phyloP scores from a whole-genome alignment of 2,329 filamentous ascomycete species.

The Fusarium solani-melongenae region DNA sequence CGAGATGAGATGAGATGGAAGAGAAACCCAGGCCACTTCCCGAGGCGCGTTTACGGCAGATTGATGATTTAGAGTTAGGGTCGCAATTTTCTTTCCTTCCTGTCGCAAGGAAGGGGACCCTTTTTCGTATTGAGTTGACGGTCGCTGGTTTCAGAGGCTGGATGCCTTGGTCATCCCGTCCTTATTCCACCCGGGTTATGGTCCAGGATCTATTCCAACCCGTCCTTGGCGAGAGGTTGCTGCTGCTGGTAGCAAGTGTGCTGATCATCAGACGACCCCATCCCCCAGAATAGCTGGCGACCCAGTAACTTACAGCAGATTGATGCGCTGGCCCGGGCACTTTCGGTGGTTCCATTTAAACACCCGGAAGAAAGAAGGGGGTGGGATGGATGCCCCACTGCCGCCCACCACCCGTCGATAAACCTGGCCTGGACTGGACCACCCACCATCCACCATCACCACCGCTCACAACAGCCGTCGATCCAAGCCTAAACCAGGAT shows the following conservation, averaged over 20 bases:
- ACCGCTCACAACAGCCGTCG: slow-evolving; percentile 14
- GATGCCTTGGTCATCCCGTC: slow-evolving; percentile 8
- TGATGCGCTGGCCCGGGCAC: slow-evolving; percentile 1
- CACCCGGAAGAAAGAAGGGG: slow-evolving; percentile 1
- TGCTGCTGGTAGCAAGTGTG: neutral
- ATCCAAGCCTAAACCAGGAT: slow-evolving; percentile 37
- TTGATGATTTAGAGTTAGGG: slow-evolving; percentile 28
- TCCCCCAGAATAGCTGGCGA: neutral
- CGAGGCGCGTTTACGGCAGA: slow-evolving; percentile 5
- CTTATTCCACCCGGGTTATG: slow-evolving; percentile 8
- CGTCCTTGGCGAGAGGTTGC: neutral
- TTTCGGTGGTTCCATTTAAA: slow-evolving; percentile 19
- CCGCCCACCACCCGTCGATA: slow-evolving; percentile 3
- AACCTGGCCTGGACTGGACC: slow-evolving; percentile 1
- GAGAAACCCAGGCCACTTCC: slow-evolving; percentile 1
- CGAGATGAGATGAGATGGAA: slow-evolving; percentile 41
- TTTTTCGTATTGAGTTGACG: slow-evolving; percentile 7
- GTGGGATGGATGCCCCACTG: neutral
- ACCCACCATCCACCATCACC: neutral
- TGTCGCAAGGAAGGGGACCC: slow-evolving; percentile 14
- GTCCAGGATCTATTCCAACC: slow-evolving; percentile 10
- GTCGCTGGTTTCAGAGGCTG: slow-evolving; percentile 15
- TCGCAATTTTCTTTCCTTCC: slow-evolving; percentile 8
- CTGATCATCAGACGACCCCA: slow-evolving; percentile 15
- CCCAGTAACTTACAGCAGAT: neutral